Conservation (phyloP, 331 rosid species). For the Saraca asoca region DNA sequence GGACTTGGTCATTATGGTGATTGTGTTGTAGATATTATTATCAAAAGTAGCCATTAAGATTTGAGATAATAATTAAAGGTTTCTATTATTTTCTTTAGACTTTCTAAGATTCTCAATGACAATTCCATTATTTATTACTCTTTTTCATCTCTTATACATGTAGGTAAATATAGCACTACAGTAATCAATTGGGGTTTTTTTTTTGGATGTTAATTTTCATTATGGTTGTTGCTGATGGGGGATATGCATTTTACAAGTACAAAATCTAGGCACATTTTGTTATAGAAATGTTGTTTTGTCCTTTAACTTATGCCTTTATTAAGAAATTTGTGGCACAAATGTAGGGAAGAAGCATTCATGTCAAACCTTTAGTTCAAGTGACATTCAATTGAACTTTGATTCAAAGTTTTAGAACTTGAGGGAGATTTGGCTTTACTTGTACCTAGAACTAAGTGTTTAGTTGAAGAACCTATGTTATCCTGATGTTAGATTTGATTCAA, state of each 20-base stretch:
- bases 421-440: too few relatives aligned
- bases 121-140: neutral
- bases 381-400: too few relatives aligned
- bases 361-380: too few relatives aligned
- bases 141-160: conserved; percentile 23
- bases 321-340: too few relatives aligned
- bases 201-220: conserved; percentile 63
- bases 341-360: too few relatives aligned
- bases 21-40: too few relatives aligned
- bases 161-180: conserved; percentile 47
- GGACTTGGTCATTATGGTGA: too few relatives aligned
- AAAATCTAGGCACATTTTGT: conserved; percentile 75
- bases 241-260: conserved; percentile 86
- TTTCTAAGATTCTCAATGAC: neutral
- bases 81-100: neutral
- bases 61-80: too few relatives aligned
- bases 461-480: neutral
- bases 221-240: conserved; percentile 56
- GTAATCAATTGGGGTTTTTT: conserved; percentile 51
- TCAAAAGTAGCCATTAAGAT: too few relatives aligned
- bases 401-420: too few relatives aligned
- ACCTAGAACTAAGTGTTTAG: too few relatives aligned
- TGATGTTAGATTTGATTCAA: neutral
- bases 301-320: neutral
- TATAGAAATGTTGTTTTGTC: too few relatives aligned